These are phyloP conservation scores for Talaromyces sp. DNA, from an alignment of 2,329 filamentous ascomycete genomes.

Conservation along the genomic window DNA sequence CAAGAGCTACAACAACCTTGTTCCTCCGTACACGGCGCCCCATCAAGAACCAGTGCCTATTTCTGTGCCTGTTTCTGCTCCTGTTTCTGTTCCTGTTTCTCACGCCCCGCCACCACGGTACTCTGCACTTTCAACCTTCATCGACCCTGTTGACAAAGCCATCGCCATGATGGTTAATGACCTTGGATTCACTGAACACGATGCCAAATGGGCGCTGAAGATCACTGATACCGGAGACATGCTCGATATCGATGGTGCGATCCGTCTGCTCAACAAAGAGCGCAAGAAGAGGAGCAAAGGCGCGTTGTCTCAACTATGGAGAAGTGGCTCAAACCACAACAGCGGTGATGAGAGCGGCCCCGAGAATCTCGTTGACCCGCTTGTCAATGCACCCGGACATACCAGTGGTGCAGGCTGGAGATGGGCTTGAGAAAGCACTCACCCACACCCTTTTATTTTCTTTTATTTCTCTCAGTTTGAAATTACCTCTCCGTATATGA, in stretches of 20 bases:
- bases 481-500: neutral
- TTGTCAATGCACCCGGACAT: slow-evolving; percentile 16
- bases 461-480: neutral
- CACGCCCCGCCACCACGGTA: slow-evolving; percentile 13
- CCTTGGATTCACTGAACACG: slow-evolving; percentile 52
- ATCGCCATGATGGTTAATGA: slow-evolving; percentile 51
- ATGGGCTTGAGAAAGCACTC: slow-evolving; percentile 25
- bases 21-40: neutral
- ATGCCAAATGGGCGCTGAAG: slow-evolving; percentile 52
- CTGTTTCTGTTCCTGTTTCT: neutral
- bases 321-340: slow-evolving; percentile 17
- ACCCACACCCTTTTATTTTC: neutral
- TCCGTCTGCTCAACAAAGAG: slow-evolving; percentile 48
- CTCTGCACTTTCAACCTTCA: slow-evolving; percentile 17
- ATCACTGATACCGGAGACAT: slow-evolving; percentile 57
- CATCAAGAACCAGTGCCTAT: slow-evolving; percentile 9
- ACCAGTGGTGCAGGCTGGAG: slow-evolving; percentile 28
- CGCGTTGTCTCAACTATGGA: slow-evolving; percentile 13
- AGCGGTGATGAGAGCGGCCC: neutral
- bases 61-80: no score
- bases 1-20: neutral
- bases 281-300: slow-evolving; percentile 20
- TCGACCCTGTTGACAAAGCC: slow-evolving; percentile 52
- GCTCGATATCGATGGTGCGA: slow-evolving; percentile 51
- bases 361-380: slow-evolving; percentile 3